Conservation (phyloP, 2,329 filamentous ascomycete species). For the Domatiomyces globalis region DNA sequence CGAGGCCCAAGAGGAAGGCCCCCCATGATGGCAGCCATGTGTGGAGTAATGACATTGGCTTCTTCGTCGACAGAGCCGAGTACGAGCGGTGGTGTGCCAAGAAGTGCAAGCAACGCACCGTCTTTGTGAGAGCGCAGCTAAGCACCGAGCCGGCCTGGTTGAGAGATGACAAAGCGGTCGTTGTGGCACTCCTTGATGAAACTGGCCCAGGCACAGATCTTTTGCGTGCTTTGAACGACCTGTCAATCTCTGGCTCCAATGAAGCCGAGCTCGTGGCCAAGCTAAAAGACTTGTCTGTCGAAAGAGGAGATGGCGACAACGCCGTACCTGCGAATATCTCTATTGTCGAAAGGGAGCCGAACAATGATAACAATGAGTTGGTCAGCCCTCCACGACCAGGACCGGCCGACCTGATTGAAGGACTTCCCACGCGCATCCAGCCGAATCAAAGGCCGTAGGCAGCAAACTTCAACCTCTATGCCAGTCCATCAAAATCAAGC, state of each 20-base stretch:
- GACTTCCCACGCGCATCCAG: neutral
- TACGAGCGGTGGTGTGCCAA: slow-evolving; percentile 79
- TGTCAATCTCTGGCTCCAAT: slow-evolving; percentile 11
- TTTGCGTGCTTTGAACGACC: slow-evolving; percentile 23
- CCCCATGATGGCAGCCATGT: slow-evolving; percentile 40
- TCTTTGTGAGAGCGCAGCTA: slow-evolving; percentile 82
- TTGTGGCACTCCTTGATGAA: slow-evolving; percentile 55
- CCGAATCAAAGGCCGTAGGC: neutral
- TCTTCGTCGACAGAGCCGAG: slow-evolving; percentile 56
- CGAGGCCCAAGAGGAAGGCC: slow-evolving; percentile 44
- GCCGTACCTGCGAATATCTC: neutral
- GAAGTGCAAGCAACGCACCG: slow-evolving; percentile 60
- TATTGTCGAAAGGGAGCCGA: slow-evolving; percentile 4
- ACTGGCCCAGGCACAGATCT: slow-evolving; percentile 22
- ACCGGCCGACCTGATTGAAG: slow-evolving; percentile 6
- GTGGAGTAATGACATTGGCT: slow-evolving; percentile 42
- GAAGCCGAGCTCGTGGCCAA: slow-evolving; percentile 22
- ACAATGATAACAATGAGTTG: neutral
- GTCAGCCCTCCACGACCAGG: neutral
- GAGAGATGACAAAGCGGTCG: slow-evolving; percentile 44
- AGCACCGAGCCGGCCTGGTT: slow-evolving; percentile 77
- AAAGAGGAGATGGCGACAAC: slow-evolving; percentile 28
- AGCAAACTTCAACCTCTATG: neutral
- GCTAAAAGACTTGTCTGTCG: slow-evolving; percentile 38
- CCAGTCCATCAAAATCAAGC: neutral